Evolutionary conservation across 2,329 filamentous ascomycete genomes (phyloP), one percentile per base, ranked within the genome.

Genomic region (Aspergillus awamori): DNA sequence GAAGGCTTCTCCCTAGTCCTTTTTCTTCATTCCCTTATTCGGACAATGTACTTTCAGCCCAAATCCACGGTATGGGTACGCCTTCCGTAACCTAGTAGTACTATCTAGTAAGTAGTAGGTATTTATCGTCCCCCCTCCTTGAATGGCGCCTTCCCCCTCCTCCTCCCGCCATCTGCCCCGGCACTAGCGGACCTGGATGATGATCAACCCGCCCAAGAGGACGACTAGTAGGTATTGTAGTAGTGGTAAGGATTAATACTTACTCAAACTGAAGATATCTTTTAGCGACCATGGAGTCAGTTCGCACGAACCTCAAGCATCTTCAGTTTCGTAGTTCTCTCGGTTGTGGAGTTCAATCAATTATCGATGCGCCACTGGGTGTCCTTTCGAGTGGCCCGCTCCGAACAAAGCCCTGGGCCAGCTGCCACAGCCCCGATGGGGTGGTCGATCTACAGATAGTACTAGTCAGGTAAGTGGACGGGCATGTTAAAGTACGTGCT

Each of bases 371-470:
- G 53, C 53, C 53, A 56, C 53, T 39, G 39, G 39, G 53, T 39
- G 33, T 56, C 13, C 26, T 56, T 56, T n/a, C 47, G 53, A 47
- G 47, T 51, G 47, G 47, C 47, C 47, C 53, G 43, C 39, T 47
- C 39, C 39, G 43, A 56, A 55, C 36, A 45, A 45, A 56, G 53
- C 26, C 53, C 57, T 53, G 38, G 57, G 57, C 26, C 26, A 58
- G 47, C 57, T 59, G 49, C 57, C 57, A 59, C 43, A 47, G 53
- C 53, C 53, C 41, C 41, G 41, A 56, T 39, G 53, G 43, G 41
- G 39, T 56, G 17, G 53, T 30, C 53, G 53, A 56, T 56, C 53
- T 56, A 56, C 53, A 33, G 45, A 56, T 56, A 56, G 53, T 45
- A 45, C 11, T 45, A 45, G 33, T 36, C 33, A 36, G 33, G 33